Evolutionary conservation across 768 basidiomycete genomes (phyloP), one percentile per base, ranked within the genome.

Genomic region (Gautieria morchelliformis): DNA sequence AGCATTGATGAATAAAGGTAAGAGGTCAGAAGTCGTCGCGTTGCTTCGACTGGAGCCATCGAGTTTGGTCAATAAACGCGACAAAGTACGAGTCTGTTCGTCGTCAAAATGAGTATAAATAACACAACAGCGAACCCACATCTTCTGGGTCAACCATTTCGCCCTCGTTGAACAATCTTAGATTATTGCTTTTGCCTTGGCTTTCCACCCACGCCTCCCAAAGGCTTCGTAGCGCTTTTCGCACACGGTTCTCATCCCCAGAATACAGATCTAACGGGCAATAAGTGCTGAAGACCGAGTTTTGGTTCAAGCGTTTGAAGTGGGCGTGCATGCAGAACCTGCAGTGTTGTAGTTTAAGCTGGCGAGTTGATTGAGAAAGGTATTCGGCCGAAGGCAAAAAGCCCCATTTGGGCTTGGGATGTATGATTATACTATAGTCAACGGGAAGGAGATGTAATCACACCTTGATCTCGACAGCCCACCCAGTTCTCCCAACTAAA

Each of bases 401-500:
- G 3, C 84, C 92, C 94, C 95, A 99, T 75, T 99, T 99, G 33
- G 95, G 95, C 95, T 96, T 5, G 37, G 33, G 39, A 50, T 56
- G 52, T 19, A 30, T 30, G 42, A 46, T 30, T 5, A 33, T 19
- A 19, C 47, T 19, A 41, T 39, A 48, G 15, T 19, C 17, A 56
- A 40, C 24, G 27, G 49, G 17, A 53, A 61, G 19, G 22, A 30
- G 20, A 15, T 45, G 47, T 27, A 60, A 68, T 60, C 59, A 91
- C 95, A 91, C 95, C 83, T 98, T 98, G 69, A 97, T 91, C 72
- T 97, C 95, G 4, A 96, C 78, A 2, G 87, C 82, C 46, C 93
- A 69, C 49, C 78, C 80, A 50, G 74, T 62, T 8, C 79, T 77
- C 32, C 84, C 81, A 10, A 93, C 77, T 37, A 93, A 78, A 70